Conservation (phyloP, 2,329 filamentous ascomycete genomes). For the Dothideomycetes sp. region DNA sequence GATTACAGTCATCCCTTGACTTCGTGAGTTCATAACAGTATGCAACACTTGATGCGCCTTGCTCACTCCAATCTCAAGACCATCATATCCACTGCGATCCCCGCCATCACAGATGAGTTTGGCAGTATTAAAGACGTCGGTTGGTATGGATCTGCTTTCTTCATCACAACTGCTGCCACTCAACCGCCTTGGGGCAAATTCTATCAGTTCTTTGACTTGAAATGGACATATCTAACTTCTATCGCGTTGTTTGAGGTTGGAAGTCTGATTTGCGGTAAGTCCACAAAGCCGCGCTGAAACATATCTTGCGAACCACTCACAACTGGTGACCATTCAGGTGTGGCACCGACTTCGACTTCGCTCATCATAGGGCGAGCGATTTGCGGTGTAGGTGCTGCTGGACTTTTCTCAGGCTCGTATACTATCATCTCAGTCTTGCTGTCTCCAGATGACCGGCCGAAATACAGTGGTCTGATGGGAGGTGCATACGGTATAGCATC, state of each 20-base stretch:
- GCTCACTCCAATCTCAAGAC: no score
- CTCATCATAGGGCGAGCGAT: constrained; percentile 35
- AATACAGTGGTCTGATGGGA: constrained; percentile 30
- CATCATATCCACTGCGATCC: constrained; percentile 30
- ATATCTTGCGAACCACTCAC: no score
- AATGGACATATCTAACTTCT: constrained; percentile 27
- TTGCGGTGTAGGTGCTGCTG: constrained; percentile 33
- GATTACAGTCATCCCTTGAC: no score
- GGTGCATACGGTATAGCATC: constrained; percentile 29
- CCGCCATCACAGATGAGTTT: constrained; percentile 33
- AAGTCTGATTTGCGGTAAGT: constrained; percentile 43
- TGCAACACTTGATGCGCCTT: no score
- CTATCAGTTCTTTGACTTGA: constrained; percentile 37
- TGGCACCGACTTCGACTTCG: constrained; percentile 25
- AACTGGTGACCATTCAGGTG: no score
- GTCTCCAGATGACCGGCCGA: constrained; percentile 32
- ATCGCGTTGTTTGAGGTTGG: constrained; percentile 46
- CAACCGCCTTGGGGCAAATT: constrained; percentile 38
- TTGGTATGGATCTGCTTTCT: constrained; percentile 34
- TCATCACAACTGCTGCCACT: constrained; percentile 35
- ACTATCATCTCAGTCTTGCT: constrained; percentile 38
- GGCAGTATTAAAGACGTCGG: constrained; percentile 30
- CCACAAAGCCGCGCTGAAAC: no score
- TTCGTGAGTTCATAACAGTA: no score
- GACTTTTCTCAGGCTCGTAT: constrained; percentile 25